phyloP scores from a whole-genome alignment of 1,284 basidiomycete species.

The Ustilago sp. region DNA sequence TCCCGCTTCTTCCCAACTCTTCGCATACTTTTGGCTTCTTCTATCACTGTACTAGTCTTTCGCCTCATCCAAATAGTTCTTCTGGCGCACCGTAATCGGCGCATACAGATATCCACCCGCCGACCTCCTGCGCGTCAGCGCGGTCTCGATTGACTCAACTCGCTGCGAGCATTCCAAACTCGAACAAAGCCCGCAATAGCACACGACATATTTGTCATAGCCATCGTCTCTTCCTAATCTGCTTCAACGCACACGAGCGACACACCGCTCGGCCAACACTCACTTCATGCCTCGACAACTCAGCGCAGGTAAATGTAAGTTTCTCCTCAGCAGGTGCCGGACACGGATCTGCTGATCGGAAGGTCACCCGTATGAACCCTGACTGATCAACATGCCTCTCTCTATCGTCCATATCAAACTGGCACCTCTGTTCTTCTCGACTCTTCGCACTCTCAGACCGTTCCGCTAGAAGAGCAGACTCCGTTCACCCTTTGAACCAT shows the following conservation, averaged over 20 bases:
- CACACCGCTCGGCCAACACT: conserved; percentile 21
- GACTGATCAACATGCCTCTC: conserved; percentile 10
- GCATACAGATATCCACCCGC: conserved; percentile 10
- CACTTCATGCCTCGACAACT: conserved; percentile 54
- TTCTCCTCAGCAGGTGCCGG: neutral
- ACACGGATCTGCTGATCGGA: neutral
- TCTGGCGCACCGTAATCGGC: conserved; percentile 31
- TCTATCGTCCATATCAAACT: neutral
- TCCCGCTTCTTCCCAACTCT: conserved; percentile 54
- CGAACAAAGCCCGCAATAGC: neutral
- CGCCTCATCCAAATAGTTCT: conserved; percentile 16
- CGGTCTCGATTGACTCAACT: conserved; percentile 4
- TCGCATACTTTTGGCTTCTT: conserved; percentile 55
- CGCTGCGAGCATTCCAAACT: conserved; percentile 2
- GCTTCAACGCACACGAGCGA: conserved; percentile 15
- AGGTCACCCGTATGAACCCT: neutral
- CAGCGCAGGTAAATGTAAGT: conserved; percentile 47
- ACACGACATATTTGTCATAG: neutral
- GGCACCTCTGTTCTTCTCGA: neutral
- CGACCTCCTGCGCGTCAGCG: conserved; percentile 16
- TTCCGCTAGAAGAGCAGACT: conserved; percentile 39
- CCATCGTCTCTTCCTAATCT: neutral
- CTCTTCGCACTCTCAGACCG: conserved; percentile 25
- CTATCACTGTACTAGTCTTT: conserved; percentile 47
- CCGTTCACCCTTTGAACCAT: conserved; percentile 28